Evolutionary conservation across 805 yeast genomes (phyloP).

Genomic region (Wickerhamiella spandovensis): DNA sequence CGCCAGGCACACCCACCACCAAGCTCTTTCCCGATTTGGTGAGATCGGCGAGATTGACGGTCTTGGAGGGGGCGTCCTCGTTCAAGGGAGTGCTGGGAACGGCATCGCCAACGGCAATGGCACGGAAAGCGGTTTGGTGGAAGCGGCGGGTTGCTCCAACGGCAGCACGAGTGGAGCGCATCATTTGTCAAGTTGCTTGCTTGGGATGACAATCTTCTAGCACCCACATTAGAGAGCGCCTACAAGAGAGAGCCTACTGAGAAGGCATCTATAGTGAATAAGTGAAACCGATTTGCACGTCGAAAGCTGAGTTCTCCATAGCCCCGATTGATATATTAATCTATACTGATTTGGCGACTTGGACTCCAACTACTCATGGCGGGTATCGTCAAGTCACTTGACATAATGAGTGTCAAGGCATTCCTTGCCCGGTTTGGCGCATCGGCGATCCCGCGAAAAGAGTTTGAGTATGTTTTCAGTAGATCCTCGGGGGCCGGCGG

Average conservation of each 20-base stretch:
- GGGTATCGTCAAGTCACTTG: background rate
- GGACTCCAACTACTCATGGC: too few relatives aligned
- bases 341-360: too few relatives aligned
- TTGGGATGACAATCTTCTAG: too few relatives aligned
- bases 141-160: background rate
- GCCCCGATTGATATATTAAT: too few relatives aligned
- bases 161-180: background rate
- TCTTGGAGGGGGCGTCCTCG: conserved; percentile 54
- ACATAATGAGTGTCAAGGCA: conserved; percentile 19
- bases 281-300: too few relatives aligned
- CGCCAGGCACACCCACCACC: conserved; percentile 57
- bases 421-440: conserved; percentile 32
- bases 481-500: conserved; percentile 82
- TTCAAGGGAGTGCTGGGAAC: conserved; percentile 44
- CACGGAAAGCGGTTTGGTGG: background rate
- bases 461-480: conserved; percentile 35
- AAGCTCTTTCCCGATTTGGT: conserved; percentile 37
- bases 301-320: too few relatives aligned
- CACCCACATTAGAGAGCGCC: too few relatives aligned
- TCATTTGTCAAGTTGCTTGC: background rate
- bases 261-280: background rate
- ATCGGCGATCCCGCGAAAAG: conserved; percentile 30
- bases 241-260: too few relatives aligned
- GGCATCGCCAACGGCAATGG: conserved; percentile 41
- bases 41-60: conserved; percentile 39